phyloP scores from a whole-genome alignment of 1,284 basidiomycete species.

The Ustilago hordei region DNA sequence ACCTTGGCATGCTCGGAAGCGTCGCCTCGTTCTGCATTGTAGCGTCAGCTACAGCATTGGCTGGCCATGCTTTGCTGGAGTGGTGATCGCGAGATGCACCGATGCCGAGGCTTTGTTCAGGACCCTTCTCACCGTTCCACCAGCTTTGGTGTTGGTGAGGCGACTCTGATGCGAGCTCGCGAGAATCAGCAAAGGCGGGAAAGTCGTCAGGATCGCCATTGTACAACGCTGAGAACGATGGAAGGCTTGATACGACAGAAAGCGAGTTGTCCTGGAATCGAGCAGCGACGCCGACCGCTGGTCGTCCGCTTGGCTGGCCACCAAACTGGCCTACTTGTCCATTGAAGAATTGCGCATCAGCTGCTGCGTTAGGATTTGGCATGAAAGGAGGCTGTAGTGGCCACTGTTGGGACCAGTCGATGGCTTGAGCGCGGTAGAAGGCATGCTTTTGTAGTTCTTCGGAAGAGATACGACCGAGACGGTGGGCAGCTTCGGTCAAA shows the following conservation, averaged over 20 bases:
- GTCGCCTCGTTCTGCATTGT: neutral
- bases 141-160: conserved; percentile 24
- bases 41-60: neutral
- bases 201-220: conserved; percentile 61
- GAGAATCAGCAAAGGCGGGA: conserved; percentile 59
- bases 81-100: neutral
- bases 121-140: conserved; percentile 16
- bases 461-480: conserved; percentile 53
- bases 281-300: conserved; percentile 11
- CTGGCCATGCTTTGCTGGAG: neutral
- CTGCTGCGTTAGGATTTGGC: conserved; percentile 44
- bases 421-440: conserved; percentile 40
- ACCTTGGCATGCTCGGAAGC: conserved; percentile 25
- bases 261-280: conserved; percentile 33
- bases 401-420: conserved; percentile 59
- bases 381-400: conserved; percentile 56
- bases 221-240: conserved; percentile 63
- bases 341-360: conserved; percentile 27
- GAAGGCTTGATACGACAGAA: conserved; percentile 51
- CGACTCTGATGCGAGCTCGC: conserved; percentile 36
- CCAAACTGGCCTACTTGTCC: conserved; percentile 3
- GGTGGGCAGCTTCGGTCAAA: conserved; percentile 33
- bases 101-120: neutral
- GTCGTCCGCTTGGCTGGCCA: neutral
- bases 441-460: conserved; percentile 53